Evolutionary conservation across 768 basidiomycete genomes (phyloP), one percentile per base, ranked within the genome.

Genomic region (Hebeloma cylindrosporum): DNA sequence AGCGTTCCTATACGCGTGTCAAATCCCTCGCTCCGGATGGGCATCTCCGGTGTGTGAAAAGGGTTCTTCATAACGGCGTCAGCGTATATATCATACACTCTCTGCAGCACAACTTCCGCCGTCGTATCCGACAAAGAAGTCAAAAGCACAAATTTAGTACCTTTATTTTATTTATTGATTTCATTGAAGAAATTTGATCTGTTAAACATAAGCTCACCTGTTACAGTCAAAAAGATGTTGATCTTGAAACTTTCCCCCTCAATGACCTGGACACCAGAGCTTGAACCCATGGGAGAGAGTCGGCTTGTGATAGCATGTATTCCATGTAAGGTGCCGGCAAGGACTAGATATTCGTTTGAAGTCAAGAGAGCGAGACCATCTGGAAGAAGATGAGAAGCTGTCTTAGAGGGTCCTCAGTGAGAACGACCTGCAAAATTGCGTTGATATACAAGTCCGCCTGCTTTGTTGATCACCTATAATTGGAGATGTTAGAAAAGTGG

Each of bases 11-110:
- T 80, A 33, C 82, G 78, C 43, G 68, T 68, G 59, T 98, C 95
- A 60, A 98, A 98, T 13, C 80, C 82, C 55, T 93, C 90, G 32
- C 76, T 92, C 35, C 96, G 81, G 53, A 98, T 93, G 2, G 96
- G 96, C 95, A 98, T 99, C 64, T 98, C 96, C n/a, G 88, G 89
- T 4, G 93, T 95, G 65, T 98, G 93, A 67, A 99, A 99, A 1
- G 96, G 96, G 60, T 97, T 97, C 74, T 98, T 97, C 91, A 97
- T 95, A 43, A 93, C 93, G 1, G 88, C 83, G 60, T 98, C 96
- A 0, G 94, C 78, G 63, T 97, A 99, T 14, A 79, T 81, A 63
- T 97, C 93, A 65, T 98, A 98, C 35, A 93, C 83, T 62, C 83
- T 89, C 57, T 86, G 84, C 29, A 99, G 70, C 16, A 86, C 71